Base-by-base conservation (phyloP, 106 monocot species). In the Dendrobium nobile region DNA sequence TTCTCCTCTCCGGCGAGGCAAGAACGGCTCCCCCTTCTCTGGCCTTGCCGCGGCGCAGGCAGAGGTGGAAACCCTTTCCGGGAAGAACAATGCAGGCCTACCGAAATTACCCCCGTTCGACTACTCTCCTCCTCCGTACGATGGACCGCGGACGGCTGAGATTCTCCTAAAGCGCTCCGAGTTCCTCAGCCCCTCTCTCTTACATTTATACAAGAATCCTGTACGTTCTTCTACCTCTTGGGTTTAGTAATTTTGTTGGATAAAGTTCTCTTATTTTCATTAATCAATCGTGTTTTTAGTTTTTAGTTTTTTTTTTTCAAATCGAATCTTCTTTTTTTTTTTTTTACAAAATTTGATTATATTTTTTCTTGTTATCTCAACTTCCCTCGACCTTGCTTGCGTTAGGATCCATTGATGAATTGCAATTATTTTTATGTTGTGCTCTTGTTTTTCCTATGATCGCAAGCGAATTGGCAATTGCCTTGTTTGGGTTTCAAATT, bases 131-230 rank as follows among this genome's bases (percentile, higher is more conserved):
- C 90, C 87, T 17, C 85, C 90, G 1, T 96, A 96, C 81, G 83
- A 87, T 11, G 96, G 96, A 7, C 97, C 94, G 15, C 31, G 82
- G 45, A 87, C 88, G 20, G 87, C 81, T 5, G 97, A 94, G 87
- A 88, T 97, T 67, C 47, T 91, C 20, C 45, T 37, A 81, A 97
- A 90, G 85, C 81, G 97, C 1, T 22, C 85, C 8, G 77, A 90
- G 88, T 94, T 81, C 79, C 92, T 97, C 65, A 97, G 92, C 92
- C 97, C 97, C 47, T 92, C 94, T 41, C 15, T 92, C 64, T 92
- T 89, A 82, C 55, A 88, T 77, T 93, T 88, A 76, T 96, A 96
- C 84, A 89, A 87, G 67, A 92, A 90, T 10, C 93, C 96, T 37
- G 96, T 96, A 78, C 16, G 86, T 48, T 77, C 74, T 76, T 48